Conservation (phyloP, 768 basidiomycete genomes). For the Favolaschia claudopus region DNA sequence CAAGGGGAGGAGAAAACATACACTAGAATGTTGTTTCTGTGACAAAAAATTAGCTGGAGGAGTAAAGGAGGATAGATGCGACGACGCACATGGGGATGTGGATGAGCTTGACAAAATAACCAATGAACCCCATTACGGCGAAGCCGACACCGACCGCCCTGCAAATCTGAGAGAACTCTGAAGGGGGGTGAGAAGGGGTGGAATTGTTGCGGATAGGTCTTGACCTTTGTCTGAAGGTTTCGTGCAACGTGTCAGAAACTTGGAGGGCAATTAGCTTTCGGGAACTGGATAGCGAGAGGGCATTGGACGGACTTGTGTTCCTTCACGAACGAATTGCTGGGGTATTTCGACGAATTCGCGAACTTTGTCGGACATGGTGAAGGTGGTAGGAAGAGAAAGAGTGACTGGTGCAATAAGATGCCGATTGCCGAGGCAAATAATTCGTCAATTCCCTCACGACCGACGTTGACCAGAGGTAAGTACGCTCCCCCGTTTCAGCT, state of each 20-base stretch:
- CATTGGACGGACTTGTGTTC: conserved; percentile 83
- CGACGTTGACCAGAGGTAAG: too few relatives aligned
- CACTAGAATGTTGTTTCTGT: conserved; percentile 97
- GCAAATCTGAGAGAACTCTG: conserved; percentile 96
- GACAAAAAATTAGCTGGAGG: conserved; percentile 26
- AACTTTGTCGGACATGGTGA: conserved; percentile 87
- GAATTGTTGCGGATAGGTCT: conserved; percentile 23
- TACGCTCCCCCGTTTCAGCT: too few relatives aligned
- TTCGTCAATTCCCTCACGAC: too few relatives aligned
- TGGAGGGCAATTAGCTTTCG: conserved; percentile 21
- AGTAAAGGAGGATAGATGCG: neutral
- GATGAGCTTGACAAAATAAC: conserved; percentile 97
- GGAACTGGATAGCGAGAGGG: neutral
- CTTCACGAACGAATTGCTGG: conserved; percentile 91
- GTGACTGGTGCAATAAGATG: conserved; percentile 12
- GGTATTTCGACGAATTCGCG: conserved; percentile 92
- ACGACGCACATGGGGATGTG: conserved; percentile 94
- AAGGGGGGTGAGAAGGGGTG: conserved; percentile 5
- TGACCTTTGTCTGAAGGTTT: conserved; percentile 96
- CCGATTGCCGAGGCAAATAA: too few relatives aligned
- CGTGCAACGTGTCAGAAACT: conserved; percentile 98
- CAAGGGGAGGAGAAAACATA: conserved; percentile 54
- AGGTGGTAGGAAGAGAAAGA: conserved; percentile 30
- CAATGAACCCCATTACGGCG: conserved; percentile 99
- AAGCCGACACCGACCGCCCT: conserved; percentile 97